These are phyloP conservation scores for Aspergillus mulundensis DNA, from an alignment of 495 filamentous ascomycete genomes.

Conservation along the genomic window DNA sequence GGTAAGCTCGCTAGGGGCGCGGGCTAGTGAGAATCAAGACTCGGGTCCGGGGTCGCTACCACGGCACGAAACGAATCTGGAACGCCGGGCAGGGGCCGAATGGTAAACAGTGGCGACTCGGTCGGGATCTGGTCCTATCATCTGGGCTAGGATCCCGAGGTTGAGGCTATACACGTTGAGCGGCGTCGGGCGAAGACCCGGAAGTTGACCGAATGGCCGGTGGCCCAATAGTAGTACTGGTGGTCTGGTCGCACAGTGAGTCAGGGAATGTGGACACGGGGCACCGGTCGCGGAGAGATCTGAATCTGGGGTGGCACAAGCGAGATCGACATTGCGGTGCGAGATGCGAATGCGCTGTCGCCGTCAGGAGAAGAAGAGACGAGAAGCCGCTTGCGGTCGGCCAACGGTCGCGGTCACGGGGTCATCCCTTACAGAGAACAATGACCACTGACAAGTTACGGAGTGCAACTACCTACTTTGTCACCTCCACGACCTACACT, in stretches of 20 bases:
- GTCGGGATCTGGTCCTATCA: not conserved
- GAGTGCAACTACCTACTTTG: not conserved
- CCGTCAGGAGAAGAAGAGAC: not conserved
- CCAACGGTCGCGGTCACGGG: not conserved
- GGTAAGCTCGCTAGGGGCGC: not conserved
- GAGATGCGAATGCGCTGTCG: not conserved
- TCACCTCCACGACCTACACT: not conserved
- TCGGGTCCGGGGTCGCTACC: not conserved
- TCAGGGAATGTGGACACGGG: not conserved
- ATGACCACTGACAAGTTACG: too few relatives aligned
- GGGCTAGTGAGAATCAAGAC: not conserved
- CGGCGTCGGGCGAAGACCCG: not conserved
- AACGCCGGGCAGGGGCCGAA: not conserved
- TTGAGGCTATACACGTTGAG: constrained; percentile 2
- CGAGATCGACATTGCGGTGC: not conserved
- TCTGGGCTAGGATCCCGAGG: not conserved
- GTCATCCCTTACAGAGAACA: not conserved
- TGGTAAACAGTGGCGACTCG: constrained; percentile 2
- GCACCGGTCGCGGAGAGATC: not conserved
- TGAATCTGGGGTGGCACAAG: constrained; percentile 4
- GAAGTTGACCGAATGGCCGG: constrained; percentile 4
- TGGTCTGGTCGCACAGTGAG: not conserved
- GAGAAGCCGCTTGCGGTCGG: not conserved
- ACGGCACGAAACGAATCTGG: constrained; percentile 1
- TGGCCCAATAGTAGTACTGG: too few relatives aligned